Conservation (phyloP, 2,329 filamentous ascomycete species). For the Colletotrichum chrysophilum region DNA sequence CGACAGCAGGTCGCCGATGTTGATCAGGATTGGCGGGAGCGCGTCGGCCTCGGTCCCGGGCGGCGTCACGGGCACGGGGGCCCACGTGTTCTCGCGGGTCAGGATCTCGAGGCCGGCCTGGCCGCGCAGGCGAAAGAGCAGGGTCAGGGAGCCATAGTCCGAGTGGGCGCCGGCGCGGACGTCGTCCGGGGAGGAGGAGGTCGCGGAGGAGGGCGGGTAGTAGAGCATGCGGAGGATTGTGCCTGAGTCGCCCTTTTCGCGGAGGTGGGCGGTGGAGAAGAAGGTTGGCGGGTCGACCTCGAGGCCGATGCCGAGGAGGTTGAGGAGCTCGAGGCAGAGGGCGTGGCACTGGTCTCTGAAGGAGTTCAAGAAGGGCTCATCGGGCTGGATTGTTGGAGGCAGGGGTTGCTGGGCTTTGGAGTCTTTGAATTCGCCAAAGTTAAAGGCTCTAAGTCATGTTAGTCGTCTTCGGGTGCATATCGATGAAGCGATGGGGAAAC, state of each 20-base stretch:
- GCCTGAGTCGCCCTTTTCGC: slow-evolving; percentile 50
- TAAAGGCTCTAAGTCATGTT: slow-evolving; percentile 73
- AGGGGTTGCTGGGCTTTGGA: slow-evolving; percentile 79
- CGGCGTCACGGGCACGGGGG: slow-evolving; percentile 70
- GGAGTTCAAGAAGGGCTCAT: slow-evolving; percentile 64
- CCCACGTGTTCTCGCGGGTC: slow-evolving; percentile 61
- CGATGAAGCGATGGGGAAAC: slow-evolving; percentile 12
- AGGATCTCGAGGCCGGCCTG: slow-evolving; percentile 89
- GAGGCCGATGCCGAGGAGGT: slow-evolving; percentile 80
- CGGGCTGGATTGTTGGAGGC: slow-evolving; percentile 64
- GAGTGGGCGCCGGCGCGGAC: slow-evolving; percentile 91
- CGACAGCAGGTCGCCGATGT: slow-evolving; percentile 72
- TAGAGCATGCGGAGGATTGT: slow-evolving; percentile 74
- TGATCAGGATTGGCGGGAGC: slow-evolving; percentile 79
- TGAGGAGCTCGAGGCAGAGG: slow-evolving; percentile 75
- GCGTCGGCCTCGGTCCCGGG: slow-evolving; percentile 61
- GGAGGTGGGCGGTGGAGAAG: slow-evolving; percentile 58
- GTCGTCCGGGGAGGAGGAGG: slow-evolving; percentile 55
- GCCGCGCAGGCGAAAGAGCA: slow-evolving; percentile 85
- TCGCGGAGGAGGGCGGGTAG: slow-evolving; percentile 64
- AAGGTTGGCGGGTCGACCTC: slow-evolving; percentile 58
- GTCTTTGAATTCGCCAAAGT: slow-evolving; percentile 79
- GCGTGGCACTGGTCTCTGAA: slow-evolving; percentile 76
- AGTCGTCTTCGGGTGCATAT: background rate
- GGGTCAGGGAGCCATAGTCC: slow-evolving; percentile 76